phyloP scores from a whole-genome alignment of 2,329 filamentous ascomycete genomes.

The Chalaropsis thielavioides region DNA sequence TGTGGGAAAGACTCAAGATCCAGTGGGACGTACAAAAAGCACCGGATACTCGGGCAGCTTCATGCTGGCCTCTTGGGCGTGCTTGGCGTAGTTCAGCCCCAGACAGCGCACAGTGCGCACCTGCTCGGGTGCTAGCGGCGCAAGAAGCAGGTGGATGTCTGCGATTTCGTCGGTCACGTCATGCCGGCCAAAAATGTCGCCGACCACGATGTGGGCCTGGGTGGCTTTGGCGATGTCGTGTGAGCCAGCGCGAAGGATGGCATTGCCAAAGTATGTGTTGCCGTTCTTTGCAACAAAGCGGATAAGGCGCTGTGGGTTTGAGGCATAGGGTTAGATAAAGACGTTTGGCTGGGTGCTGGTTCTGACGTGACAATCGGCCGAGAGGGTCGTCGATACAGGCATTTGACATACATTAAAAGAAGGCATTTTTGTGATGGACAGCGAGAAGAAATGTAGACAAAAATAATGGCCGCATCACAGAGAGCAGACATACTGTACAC shows the following conservation, averaged over 20 bases:
- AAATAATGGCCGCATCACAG: background rate
- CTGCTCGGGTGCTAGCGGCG: conserved; percentile 47
- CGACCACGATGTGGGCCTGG: conserved; percentile 47
- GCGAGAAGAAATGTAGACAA: background rate
- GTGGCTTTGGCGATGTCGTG: conserved; percentile 46
- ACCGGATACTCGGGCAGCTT: conserved; percentile 57
- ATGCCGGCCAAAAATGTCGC: conserved; percentile 51
- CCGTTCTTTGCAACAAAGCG: conserved; percentile 61
- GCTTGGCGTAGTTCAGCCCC: conserved; percentile 57
- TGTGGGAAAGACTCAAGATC: background rate
- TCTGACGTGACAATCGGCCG: background rate
- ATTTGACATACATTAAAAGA: background rate
- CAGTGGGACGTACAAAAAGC: conserved; percentile 35
- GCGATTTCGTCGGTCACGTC: conserved; percentile 48
- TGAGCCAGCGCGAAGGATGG: conserved; percentile 47
- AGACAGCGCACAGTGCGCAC: conserved; percentile 54
- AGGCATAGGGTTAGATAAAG: background rate
- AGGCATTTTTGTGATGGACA: background rate
- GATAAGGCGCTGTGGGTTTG: conserved; percentile 44
- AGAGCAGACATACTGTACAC: background rate
- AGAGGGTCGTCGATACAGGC: background rate
- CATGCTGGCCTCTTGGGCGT: conserved; percentile 51
- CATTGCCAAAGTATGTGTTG: conserved; percentile 57
- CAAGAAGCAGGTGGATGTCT: conserved; percentile 41
- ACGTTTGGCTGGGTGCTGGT: conserved; percentile 1